phyloP scores from a whole-genome alignment of 352 stramenopile genomes.

The Pseudoperonospora humuli region DNA sequence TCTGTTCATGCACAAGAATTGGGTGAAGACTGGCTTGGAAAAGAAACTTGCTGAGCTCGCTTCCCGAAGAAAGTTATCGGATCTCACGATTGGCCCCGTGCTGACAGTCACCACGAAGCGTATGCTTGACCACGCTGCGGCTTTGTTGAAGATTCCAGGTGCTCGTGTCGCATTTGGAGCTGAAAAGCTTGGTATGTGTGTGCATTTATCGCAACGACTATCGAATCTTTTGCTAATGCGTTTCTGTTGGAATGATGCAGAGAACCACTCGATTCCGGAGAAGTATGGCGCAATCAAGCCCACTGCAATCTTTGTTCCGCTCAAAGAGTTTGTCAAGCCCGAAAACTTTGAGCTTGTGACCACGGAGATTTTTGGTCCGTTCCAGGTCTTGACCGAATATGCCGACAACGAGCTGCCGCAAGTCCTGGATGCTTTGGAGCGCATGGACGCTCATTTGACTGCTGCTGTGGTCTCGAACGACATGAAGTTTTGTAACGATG shows the following conservation, averaged over 20 bases:
- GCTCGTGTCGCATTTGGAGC: slow-evolving; percentile 93
- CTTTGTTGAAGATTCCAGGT: slow-evolving; percentile 89
- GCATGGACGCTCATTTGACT: slow-evolving; percentile 96
- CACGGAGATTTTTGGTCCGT: slow-evolving; percentile 98
- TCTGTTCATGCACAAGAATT: slow-evolving; percentile 98
- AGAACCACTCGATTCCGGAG: slow-evolving; percentile 92
- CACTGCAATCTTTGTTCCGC: slow-evolving; percentile 95
- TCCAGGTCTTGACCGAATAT: slow-evolving; percentile 94
- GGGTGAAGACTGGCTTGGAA: slow-evolving; percentile 85
- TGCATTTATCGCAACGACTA: background rate
- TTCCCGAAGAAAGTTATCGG: slow-evolving; percentile 82
- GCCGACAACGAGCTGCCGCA: slow-evolving; percentile 88
- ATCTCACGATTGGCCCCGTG: slow-evolving; percentile 95
- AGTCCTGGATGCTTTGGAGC: slow-evolving; percentile 91
- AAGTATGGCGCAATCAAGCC: slow-evolving; percentile 95
- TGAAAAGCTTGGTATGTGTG: slow-evolving; percentile 66
- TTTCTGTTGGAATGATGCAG: slow-evolving; percentile 20
- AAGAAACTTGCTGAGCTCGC: slow-evolving; percentile 90
- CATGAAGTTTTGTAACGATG: slow-evolving; percentile 87
- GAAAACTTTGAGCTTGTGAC: slow-evolving; percentile 92
- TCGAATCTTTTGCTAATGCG: slow-evolving; percentile 3
- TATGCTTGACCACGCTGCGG: slow-evolving; percentile 91
- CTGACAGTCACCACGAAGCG: slow-evolving; percentile 94
- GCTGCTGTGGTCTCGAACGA: slow-evolving; percentile 98
- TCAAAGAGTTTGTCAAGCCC: slow-evolving; percentile 92